Evolutionary conservation across 1,284 basidiomycete genomes (phyloP), one percentile per base, ranked within the genome.

Genomic region (Papiliotrema laurentii): DNA sequence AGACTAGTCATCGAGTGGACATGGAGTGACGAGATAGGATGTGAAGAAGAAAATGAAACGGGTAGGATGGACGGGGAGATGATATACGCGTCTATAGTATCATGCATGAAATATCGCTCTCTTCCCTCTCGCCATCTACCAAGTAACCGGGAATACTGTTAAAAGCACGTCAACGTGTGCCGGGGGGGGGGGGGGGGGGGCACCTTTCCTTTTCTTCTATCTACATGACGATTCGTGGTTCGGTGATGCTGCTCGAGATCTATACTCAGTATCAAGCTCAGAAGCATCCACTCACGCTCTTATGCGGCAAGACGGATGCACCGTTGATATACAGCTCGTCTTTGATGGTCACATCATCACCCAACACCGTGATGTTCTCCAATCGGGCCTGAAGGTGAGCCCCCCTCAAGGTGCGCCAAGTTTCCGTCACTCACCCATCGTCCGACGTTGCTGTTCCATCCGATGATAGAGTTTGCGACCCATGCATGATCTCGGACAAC

Each of bases 311-410:
- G 34, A 78, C 76, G 2, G 72, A 75, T 19, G 77, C 78, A 35
- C 78, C 78, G 60, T 77, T 77, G 55, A 78, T 69, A 54, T 74
- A 75, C 16, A 79, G 60, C 63, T 79, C 78, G 58, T 79, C 78
- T 71, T 78, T 78, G 72, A 79, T 76, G 43, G 71, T 72, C 33
- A 78, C 77, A 49, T 79, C 78, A 60, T 79, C 78, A 34, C 78
- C 78, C 26, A 79, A 64, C 10, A 79, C 77, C 38, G 75, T 75
- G 52, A 77, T 77, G 62, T 77, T 77, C 55, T 78, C 77, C 37
- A 77, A 68, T 31, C 77, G 71, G 40, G 72, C 73, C 71, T 73
- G 49, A 2, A 36, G 25, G 19, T 24, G 3, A 39, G 14, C 43
- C 39, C 41, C 28, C 25, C 51, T 46, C 37, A 39, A 16, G 22